These are phyloP conservation scores for Cantharellus cinnabarinus DNA, from an alignment of 768 basidiomycete genomes.

Conservation along the genomic window DNA sequence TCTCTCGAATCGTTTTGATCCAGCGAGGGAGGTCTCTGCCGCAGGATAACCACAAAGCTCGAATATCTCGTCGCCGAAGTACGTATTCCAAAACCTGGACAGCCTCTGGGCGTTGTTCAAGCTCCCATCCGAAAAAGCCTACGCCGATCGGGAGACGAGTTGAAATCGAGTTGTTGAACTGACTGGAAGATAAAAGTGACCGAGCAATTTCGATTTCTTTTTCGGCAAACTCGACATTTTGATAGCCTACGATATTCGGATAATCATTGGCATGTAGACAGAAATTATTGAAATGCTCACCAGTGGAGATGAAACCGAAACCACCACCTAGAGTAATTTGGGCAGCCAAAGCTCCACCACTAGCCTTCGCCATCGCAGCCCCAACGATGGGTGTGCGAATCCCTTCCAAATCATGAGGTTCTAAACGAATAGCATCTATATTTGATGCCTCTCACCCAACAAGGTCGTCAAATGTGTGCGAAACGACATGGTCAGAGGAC, in stretches of 20 bases:
- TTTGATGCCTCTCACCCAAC: not conserved
- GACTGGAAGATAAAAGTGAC: not conserved
- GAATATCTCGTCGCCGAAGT: slow-evolving; percentile 30
- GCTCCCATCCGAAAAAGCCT: slow-evolving; percentile 54
- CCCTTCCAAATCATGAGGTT: slow-evolving; percentile 17
- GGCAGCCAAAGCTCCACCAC: slow-evolving; percentile 40
- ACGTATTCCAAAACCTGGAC: slow-evolving; percentile 27
- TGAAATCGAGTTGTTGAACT: not conserved
- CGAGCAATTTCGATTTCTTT: slow-evolving; percentile 37
- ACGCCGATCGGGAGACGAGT: slow-evolving; percentile 28
- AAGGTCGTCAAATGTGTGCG: too few relatives aligned
- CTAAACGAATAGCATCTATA: too few relatives aligned
- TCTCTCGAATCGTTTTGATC: slow-evolving; percentile 38
- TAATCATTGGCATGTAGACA: not conserved
- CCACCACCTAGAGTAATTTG: slow-evolving; percentile 48
- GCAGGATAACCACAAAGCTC: slow-evolving; percentile 59
- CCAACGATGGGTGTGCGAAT: slow-evolving; percentile 38
- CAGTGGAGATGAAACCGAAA: slow-evolving; percentile 54
- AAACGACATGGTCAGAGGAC: too few relatives aligned
- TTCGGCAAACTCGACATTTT: slow-evolving; percentile 20
- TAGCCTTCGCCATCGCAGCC: slow-evolving; percentile 52
- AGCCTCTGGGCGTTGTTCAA: slow-evolving; percentile 28
- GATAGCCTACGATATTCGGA: slow-evolving; percentile 20
- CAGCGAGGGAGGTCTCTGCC: slow-evolving; percentile 37
- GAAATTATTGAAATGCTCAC: slow-evolving; percentile 16